Conservation (phyloP, 352 stramenopile species). For the Elongisporangium anandrum region DNA sequence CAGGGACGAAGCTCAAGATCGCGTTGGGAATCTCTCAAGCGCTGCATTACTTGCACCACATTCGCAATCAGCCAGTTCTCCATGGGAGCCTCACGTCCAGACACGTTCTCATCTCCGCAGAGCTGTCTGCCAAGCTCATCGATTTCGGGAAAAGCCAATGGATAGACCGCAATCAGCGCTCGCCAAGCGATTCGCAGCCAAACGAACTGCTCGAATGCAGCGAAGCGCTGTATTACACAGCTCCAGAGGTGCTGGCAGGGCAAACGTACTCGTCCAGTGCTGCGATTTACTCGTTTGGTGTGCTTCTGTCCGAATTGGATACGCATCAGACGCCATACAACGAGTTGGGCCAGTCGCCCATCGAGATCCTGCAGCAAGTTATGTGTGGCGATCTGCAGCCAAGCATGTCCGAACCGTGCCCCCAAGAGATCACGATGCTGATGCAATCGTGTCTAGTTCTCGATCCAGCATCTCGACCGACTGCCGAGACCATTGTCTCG, state of each 20-base stretch:
- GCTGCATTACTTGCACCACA: constrained; percentile 40
- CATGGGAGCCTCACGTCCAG: constrained; percentile 53
- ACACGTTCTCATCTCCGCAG: constrained; percentile 33
- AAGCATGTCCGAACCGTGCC: constrained; percentile 22
- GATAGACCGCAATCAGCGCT: constrained; percentile 5
- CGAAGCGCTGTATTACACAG: constrained; percentile 52
- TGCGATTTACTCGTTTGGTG: constrained; percentile 74
- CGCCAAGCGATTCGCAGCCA: not conserved
- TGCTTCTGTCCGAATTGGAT: constrained; percentile 56
- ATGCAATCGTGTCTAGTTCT: constrained; percentile 20
- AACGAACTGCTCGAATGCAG: constrained; percentile 11
- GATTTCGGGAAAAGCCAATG: constrained; percentile 21
- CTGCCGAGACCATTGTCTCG: constrained; percentile 14
- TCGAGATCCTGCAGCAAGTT: constrained; percentile 29
- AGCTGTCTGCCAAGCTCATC: constrained; percentile 35
- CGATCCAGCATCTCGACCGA: constrained; percentile 24
- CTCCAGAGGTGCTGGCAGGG: constrained; percentile 62
- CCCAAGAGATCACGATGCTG: constrained; percentile 20
- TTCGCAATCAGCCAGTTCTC: constrained; percentile 23
- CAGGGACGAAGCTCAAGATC: constrained; percentile 33
- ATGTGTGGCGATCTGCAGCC: constrained; percentile 21
- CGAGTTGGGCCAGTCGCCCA: constrained; percentile 7
- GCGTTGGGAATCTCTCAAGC: constrained; percentile 38
- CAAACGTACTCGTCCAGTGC: constrained; percentile 37
- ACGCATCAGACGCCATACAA: constrained; percentile 31